phyloP scores from a whole-genome alignment of 345 rosid species.

The Noccaea bulbosa region DNA sequence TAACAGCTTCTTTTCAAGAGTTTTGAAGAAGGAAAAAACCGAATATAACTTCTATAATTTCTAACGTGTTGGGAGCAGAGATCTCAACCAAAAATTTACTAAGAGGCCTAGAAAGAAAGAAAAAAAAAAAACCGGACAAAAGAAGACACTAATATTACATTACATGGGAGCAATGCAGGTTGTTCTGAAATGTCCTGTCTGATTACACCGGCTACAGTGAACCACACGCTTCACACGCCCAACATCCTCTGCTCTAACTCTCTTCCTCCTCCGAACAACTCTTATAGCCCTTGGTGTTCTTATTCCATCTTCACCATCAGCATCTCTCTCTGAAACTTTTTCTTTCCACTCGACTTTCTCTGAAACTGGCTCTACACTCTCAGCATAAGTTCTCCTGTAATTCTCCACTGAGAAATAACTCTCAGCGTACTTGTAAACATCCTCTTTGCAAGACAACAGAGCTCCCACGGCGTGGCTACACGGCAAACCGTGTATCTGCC shows the following conservation, averaged over 20 bases:
- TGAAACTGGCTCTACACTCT: conserved; percentile 80
- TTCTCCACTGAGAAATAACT: conserved; percentile 79
- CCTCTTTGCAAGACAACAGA: conserved; percentile 77
- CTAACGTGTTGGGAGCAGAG: neutral
- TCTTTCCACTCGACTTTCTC: conserved; percentile 75
- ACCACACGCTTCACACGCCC: conserved; percentile 74
- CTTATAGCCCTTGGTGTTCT: conserved; percentile 70
- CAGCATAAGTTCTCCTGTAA: conserved; percentile 77
- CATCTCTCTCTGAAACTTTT: conserved; percentile 41
- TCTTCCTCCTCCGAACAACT: conserved; percentile 68
- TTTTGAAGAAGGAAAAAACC: too few species aligned
- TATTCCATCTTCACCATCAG: conserved; percentile 46
- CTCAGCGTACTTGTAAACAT: conserved; percentile 70
- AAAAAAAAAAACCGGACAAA: neutral
- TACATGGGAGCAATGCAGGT: conserved; percentile 82
- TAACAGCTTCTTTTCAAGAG: too few species aligned
- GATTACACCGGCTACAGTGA: conserved; percentile 90
- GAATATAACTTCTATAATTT: neutral
- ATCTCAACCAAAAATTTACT: conserved; percentile 15
- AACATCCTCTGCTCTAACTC: conserved; percentile 60
- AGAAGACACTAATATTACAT: conserved; percentile 35
- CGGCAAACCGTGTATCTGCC: conserved; percentile 80
- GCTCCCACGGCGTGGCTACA: conserved; percentile 90
- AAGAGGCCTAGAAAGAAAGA: conserved; percentile 22
- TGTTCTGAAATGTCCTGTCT: conserved; percentile 95